Conservation (phyloP, 2,329 filamentous ascomycete genomes). For the Cadophora luteo-olivacea region DNA sequence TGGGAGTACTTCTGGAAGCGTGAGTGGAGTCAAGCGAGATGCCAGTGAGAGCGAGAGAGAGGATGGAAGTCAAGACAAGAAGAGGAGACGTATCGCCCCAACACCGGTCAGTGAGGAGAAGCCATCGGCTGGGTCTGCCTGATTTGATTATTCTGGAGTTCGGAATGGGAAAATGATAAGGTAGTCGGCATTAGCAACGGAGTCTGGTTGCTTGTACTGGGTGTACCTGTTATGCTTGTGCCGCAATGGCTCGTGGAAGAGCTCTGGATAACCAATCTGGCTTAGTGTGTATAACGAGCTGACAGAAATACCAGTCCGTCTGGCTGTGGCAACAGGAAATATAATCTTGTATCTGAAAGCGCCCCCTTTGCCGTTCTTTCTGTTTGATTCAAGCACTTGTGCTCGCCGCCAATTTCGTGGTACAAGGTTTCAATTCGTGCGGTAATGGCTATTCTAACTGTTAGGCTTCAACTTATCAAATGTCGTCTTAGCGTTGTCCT, state of each 20-base stretch:
- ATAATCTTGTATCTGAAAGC: neutral
- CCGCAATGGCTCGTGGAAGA: neutral
- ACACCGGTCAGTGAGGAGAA: constrained; percentile 47
- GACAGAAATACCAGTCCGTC: neutral
- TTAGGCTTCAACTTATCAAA: no score
- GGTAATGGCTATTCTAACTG: no score
- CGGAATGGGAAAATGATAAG: neutral
- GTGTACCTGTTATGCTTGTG: neutral
- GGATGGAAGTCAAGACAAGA: constrained; percentile 59
- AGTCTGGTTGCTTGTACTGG: neutral
- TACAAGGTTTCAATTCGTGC: neutral
- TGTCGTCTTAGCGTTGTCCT: no score
- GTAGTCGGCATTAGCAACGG: constrained; percentile 20
- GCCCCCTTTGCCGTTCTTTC: neutral
- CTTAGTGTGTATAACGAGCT: constrained; percentile 3
- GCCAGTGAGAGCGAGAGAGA: constrained; percentile 57
- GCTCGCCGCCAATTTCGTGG: neutral
- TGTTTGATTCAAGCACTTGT: neutral
- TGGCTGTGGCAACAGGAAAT: neutral
- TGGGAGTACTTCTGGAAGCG: constrained; percentile 62
- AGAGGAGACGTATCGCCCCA: constrained; percentile 74
- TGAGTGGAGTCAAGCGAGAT: constrained; percentile 63
- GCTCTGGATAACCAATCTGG: constrained; percentile 4
- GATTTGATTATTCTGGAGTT: constrained; percentile 10
- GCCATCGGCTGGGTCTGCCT: neutral